Percentiles rank a stretch among this genome's conserved stretches.
Conservation (phyloP, 179 eudicot species). For the Patellifolia procumbens region DNA sequence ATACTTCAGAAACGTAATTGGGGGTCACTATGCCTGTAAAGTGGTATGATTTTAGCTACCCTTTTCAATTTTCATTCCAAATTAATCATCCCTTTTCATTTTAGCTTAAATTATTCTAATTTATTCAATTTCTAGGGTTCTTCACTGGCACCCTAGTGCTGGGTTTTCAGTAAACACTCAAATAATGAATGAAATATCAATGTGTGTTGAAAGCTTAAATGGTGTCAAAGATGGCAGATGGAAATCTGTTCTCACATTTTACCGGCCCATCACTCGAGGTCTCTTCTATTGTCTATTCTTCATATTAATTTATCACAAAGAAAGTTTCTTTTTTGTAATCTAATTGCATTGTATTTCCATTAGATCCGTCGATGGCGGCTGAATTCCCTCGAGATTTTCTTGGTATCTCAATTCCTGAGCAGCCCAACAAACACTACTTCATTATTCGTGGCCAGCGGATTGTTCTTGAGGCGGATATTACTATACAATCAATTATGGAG, state of each 20-base stretch:
- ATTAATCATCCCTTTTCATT: background rate
- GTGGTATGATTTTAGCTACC: constrained; percentile 22
- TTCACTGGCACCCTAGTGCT: constrained; percentile 75
- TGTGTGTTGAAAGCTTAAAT: constrained; percentile 64
- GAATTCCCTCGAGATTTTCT: constrained; percentile 81
- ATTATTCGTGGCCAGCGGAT: constrained; percentile 71
- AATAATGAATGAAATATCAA: constrained; percentile 64
- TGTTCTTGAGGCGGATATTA: constrained; percentile 78
- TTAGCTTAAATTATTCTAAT: constrained; percentile 6
- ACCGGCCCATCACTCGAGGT: constrained; percentile 75
- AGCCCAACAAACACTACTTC: constrained; percentile 79
- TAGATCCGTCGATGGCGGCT: constrained; percentile 56
- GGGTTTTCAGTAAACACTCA: constrained; percentile 69
- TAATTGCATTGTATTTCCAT: constrained; percentile 10
- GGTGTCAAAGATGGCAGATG: constrained; percentile 78
- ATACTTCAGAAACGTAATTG: background rate
- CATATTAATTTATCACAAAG: too few species aligned
- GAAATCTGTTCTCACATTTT: constrained; percentile 70
- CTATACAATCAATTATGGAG: constrained; percentile 85
- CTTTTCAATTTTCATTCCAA: background rate
- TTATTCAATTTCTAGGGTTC: constrained; percentile 46
- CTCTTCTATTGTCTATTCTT: background rate
- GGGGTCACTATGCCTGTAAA: constrained; percentile 32
- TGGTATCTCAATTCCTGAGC: constrained; percentile 81
- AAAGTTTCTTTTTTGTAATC: too few species aligned